Conservation (phyloP, 2,329 filamentous ascomycete species). For the Monosporascus sp. region DNA sequence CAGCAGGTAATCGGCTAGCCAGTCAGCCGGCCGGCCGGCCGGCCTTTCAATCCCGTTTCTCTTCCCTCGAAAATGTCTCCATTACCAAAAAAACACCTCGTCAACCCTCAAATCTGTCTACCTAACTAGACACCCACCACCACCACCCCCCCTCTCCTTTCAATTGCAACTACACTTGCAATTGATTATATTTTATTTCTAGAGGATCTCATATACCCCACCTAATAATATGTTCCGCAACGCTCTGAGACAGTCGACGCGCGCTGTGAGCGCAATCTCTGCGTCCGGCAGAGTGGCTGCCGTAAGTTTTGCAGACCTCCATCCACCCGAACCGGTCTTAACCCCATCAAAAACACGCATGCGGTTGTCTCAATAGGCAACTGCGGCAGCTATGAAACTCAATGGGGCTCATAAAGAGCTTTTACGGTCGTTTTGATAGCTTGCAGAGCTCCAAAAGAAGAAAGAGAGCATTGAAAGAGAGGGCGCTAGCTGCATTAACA, state of each 20-base stretch:
- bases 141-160: slow-evolving; percentile 47
- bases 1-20: not conserved
- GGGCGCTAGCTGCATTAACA: slow-evolving; percentile 15
- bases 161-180: slow-evolving; percentile 63
- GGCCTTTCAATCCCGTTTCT: not conserved
- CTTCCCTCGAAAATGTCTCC: not conserved
- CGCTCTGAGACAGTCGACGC: slow-evolving; percentile 94
- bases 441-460: slow-evolving; percentile 29
- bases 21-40: not conserved
- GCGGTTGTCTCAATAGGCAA: slow-evolving; percentile 31
- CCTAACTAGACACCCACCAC: slow-evolving; percentile 9
- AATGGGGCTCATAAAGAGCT: slow-evolving; percentile 31
- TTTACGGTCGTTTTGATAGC: slow-evolving; percentile 24
- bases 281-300: slow-evolving; percentile 84
- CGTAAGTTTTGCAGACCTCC: slow-evolving; percentile 64
- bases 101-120: not conserved
- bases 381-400: slow-evolving; percentile 24
- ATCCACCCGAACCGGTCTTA: slow-evolving; percentile 32
- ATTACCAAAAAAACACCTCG: not conserved
- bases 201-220: slow-evolving; percentile 48
- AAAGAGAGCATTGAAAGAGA: slow-evolving; percentile 14
- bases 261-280: slow-evolving; percentile 91
- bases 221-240: slow-evolving; percentile 82
- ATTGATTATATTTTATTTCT: slow-evolving; percentile 51
- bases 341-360: slow-evolving; percentile 40